Conservation (phyloP, 1,284 basidiomycete species). For the Trichosporon sp. region DNA sequence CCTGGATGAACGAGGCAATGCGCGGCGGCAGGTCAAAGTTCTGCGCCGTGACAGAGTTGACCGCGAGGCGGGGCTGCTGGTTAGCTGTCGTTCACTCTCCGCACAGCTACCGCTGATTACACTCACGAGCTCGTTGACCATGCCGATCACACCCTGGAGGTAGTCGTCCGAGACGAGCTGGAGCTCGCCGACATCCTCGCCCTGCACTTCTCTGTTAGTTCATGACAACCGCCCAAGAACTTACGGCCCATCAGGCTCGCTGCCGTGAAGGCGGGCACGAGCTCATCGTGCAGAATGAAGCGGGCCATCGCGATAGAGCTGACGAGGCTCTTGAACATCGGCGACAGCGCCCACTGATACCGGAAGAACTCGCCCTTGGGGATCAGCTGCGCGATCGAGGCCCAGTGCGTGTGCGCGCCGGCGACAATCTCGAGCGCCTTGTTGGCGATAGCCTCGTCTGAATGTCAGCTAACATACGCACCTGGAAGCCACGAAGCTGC, state of each 20-base stretch:
- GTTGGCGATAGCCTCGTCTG: slow-evolving; percentile 37
- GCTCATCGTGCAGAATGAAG: slow-evolving; percentile 44
- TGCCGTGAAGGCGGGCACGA: slow-evolving; percentile 38
- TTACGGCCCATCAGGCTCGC: slow-evolving; percentile 42
- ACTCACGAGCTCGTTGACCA: slow-evolving; percentile 48
- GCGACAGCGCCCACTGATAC: slow-evolving; percentile 42
- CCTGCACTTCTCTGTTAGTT: slow-evolving; percentile 26
- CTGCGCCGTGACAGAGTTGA: slow-evolving; percentile 48
- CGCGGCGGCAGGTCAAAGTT: slow-evolving; percentile 46
- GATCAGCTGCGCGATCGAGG: slow-evolving; percentile 34
- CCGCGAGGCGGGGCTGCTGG: slow-evolving; percentile 43
- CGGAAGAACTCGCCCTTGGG: slow-evolving; percentile 46
- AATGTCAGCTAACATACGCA: too few species aligned
- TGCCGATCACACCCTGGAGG: slow-evolving; percentile 47
- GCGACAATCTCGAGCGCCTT: slow-evolving; percentile 35
- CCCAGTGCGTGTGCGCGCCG: slow-evolving; percentile 32
- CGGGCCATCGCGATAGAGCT: slow-evolving; percentile 39
- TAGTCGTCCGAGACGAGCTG: slow-evolving; percentile 47
- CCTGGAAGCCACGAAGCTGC: too few species aligned
- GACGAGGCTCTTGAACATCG: slow-evolving; percentile 37
- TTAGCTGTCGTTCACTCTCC: slow-evolving; percentile 5
- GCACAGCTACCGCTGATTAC: neutral
- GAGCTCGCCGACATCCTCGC: slow-evolving; percentile 36
- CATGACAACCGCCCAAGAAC: slow-evolving; percentile 7
- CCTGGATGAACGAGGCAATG: slow-evolving; percentile 48